Evolutionary conservation across 192 early-diverging fungal genomes (phyloP).

Genomic region (Mortierella hygrophila): DNA sequence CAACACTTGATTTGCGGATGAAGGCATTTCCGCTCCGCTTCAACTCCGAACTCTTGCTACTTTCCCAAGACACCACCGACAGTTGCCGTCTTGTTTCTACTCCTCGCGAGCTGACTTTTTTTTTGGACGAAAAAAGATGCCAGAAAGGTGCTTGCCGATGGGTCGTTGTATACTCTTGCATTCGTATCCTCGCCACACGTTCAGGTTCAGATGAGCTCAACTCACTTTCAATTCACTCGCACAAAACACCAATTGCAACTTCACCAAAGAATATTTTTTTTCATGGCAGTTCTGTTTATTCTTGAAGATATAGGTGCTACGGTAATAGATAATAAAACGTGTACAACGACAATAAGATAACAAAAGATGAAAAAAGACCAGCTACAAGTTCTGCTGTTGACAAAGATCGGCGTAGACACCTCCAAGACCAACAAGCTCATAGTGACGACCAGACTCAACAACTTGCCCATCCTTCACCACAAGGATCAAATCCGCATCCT

Average conservation of each 20-base stretch:
- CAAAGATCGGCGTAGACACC: slow-evolving; percentile 74
- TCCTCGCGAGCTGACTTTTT: neutral
- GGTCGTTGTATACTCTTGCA: neutral
- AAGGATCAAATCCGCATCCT: slow-evolving; percentile 77
- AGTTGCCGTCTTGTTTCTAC: too few relatives aligned
- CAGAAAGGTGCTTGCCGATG: slow-evolving; percentile 5
- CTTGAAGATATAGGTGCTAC: too few relatives aligned
- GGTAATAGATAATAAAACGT: too few relatives aligned
- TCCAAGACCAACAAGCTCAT: slow-evolving; percentile 64
- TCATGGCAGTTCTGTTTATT: too few relatives aligned
- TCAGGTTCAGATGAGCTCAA: neutral
- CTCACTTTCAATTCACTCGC: too few relatives aligned
- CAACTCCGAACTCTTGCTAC: neutral
- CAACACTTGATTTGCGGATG: neutral
- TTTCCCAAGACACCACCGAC: neutral
- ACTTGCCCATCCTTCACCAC: slow-evolving; percentile 78
- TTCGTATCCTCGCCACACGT: neutral
- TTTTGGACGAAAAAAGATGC: neutral
- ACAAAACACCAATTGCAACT: too few relatives aligned
- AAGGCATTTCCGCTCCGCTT: neutral
- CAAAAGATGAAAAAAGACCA: too few relatives aligned
- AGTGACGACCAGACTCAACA: slow-evolving; percentile 72
- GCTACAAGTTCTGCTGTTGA: slow-evolving; percentile 66
- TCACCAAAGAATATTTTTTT: too few relatives aligned
- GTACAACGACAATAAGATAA: too few relatives aligned